A percentile compares a stretch with the other conserved stretches of the same genome.
phyloP scores from a whole-genome alignment of 805 yeast species.

The Pichia manshurica region DNA sequence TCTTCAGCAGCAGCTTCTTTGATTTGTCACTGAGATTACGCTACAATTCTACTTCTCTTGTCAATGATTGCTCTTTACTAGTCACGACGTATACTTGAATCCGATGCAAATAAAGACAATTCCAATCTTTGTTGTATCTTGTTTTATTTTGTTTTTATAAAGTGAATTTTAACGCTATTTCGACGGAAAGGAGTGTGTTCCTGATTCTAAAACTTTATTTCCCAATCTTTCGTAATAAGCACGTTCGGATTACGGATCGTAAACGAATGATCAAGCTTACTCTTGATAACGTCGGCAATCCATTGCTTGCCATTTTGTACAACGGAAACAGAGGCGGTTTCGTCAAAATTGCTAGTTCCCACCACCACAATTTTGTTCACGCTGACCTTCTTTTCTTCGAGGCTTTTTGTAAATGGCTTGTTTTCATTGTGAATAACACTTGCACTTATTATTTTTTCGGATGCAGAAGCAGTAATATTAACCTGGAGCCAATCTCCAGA shows the following conservation, averaged over 20 bases:
- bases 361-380: constrained; percentile 54
- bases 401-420: constrained; percentile 21
- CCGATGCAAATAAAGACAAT: too few relatives aligned
- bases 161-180: too few relatives aligned
- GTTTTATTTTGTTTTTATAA: too few relatives aligned
- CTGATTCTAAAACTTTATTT: constrained; percentile 16
- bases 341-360: constrained; percentile 24
- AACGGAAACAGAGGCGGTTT: constrained; percentile 13
- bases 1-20: constrained; percentile 16
- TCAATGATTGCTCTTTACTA: too few relatives aligned
- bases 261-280: constrained; percentile 13
- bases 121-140: too few relatives aligned
- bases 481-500: constrained; percentile 46
- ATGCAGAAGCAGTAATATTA: constrained; percentile 34
- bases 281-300: constrained; percentile 28
- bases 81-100: too few relatives aligned
- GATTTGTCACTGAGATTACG: constrained; percentile 24
- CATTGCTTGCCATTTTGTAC: constrained; percentile 35
- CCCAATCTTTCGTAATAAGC: constrained; percentile 44
- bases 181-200: too few relatives aligned
- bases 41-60: neutral
- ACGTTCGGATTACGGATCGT: constrained; percentile 48
- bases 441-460: constrained; percentile 30
- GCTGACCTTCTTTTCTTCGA: constrained; percentile 29
- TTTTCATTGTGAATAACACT: constrained; percentile 17